Conservation (phyloP, 768 basidiomycete species). For the Mycena amicta region DNA sequence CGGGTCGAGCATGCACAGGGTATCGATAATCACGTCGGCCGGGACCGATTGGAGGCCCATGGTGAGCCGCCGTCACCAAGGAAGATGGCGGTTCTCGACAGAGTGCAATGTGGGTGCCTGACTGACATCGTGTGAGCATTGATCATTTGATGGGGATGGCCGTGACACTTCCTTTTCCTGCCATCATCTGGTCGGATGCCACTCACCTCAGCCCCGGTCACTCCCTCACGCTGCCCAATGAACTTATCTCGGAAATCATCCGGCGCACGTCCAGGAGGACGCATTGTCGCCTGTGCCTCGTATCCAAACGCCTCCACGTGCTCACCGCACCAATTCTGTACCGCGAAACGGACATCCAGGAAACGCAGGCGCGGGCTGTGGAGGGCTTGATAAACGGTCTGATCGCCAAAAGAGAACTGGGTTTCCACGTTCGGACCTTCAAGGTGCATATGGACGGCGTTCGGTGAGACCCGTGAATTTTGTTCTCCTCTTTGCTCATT, state of each 20-base stretch:
- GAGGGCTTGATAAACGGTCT: neutral
- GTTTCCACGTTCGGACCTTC: neutral
- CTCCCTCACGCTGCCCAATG: neutral
- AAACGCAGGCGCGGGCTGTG: neutral
- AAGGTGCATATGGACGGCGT: neutral
- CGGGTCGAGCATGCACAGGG: too few relatives aligned
- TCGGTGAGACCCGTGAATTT: neutral
- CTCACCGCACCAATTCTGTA: neutral
- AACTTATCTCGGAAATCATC: neutral
- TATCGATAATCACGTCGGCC: too few relatives aligned
- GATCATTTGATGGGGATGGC: too few relatives aligned
- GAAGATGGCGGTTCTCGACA: too few relatives aligned
- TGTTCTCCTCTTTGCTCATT: neutral
- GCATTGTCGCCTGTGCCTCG: neutral
- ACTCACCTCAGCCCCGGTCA: neutral
- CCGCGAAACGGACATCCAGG: neutral
- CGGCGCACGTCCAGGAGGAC: neutral
- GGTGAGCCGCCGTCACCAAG: too few relatives aligned
- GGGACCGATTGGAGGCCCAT: too few relatives aligned
- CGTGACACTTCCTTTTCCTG: neutral
- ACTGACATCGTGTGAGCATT: too few relatives aligned
- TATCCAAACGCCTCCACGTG: neutral
- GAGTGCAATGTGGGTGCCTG: too few relatives aligned
- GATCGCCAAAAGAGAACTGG: neutral
- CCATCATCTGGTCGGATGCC: too few relatives aligned